A percentile compares a stretch with the other conserved stretches of the same genome.
Conservation (phyloP, 495 filamentous ascomycete genomes). For the Daldinia concentrica region DNA sequence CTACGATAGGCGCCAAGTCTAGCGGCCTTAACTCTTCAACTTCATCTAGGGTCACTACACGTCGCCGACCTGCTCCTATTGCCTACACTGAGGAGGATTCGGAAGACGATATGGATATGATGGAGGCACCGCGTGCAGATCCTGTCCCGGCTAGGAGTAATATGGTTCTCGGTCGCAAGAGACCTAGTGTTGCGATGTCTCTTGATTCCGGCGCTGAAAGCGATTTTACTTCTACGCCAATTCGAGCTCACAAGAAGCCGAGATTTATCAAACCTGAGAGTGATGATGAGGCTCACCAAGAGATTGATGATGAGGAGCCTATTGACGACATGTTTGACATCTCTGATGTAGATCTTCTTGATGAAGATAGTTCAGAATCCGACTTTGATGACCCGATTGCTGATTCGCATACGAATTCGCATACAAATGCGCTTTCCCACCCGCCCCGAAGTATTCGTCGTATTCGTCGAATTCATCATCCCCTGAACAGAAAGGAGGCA, state of each 20-base stretch:
- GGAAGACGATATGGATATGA: constrained; percentile 44
- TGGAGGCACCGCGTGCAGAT: not conserved
- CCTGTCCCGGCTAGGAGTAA: not conserved
- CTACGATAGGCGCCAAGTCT: constrained; percentile 24
- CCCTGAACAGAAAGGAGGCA: not conserved
- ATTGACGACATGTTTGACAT: not conserved
- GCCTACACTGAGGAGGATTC: constrained; percentile 18
- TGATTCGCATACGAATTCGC: not conserved
- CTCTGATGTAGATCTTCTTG: not conserved
- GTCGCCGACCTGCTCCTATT: constrained; percentile 21
- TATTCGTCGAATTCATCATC: not conserved
- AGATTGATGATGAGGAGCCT: not conserved
- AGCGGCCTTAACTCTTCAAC: constrained; percentile 21
- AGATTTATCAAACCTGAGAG: not conserved
- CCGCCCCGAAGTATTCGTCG: not conserved
- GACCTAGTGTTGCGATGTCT: not conserved
- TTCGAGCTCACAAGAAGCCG: not conserved
- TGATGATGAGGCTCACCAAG: not conserved
- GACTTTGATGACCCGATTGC: not conserved
- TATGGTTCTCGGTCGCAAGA: not conserved
- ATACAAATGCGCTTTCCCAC: not conserved
- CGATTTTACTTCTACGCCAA: not conserved
- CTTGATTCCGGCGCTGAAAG: not conserved
- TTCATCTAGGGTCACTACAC: constrained; percentile 8
- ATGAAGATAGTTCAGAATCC: not conserved